Base-by-base conservation (phyloP, 2,329 filamentous ascomycete species). In the Diplocarpon mali region DNA sequence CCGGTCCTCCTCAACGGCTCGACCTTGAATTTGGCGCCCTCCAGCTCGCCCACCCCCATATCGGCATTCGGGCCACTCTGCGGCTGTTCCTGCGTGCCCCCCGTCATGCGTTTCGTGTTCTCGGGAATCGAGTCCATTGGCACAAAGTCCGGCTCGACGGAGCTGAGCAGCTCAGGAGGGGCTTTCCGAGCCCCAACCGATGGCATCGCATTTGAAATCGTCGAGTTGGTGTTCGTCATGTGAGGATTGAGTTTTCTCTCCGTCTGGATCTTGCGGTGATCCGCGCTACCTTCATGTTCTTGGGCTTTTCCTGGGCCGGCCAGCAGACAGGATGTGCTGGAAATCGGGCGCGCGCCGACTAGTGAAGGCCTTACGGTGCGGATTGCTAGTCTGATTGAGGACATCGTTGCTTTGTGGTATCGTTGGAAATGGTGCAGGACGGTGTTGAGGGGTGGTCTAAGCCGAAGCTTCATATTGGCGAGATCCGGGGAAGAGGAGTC, bases 1-100 rank as follows among this genome's bases (percentile, higher is more conserved):
- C 88, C 88, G 8, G 75, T 76, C 40, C 92, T 76, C 49, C 84
- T 78, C 54, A 96, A 67, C n/a, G 92, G 92, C 71, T 94, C 86
- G 59, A 96, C 80, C 63, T 78, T 84, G 68, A 96, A 95, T 47
- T 76, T 75, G 51, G 82, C 85, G 54, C 87, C 87, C 63, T 93
- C 80, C 60, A 95, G 78, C 71, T 95, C 87, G 60, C 87, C 88
- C 57, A 92, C 85, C 36, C 71, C 79, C 49, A 94, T 73, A 56
- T 95, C 56, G 13, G 50, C 65, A 60, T 75, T 75, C 57, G 65
- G 58, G 44, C 67, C 68, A 34, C 58, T 60, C 28, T 65, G 55
- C 11, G 72, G 66, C 2, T 67, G 66, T 37, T 64, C 65, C 44
- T 81, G 77, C 11, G 73, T 75, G 38, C 75, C 76, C 27, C 78